Conservation (phyloP, 371 early-diverging fungal genomes). For the Fennellomyces sp. region DNA sequence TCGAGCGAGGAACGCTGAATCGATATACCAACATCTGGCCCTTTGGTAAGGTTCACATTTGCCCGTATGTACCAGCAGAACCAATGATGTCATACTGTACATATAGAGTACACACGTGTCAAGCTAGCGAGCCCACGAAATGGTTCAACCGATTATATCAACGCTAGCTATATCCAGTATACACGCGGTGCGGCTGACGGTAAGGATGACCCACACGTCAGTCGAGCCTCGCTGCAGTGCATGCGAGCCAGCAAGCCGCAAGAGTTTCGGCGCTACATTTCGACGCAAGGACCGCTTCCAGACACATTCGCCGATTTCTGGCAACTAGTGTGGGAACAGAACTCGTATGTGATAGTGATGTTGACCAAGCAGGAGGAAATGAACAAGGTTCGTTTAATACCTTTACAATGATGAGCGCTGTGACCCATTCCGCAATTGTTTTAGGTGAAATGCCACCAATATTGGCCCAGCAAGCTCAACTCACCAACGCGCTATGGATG, state of each 20-base stretch:
- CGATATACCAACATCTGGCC: conserved; percentile 85
- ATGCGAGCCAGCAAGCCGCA: conserved; percentile 10
- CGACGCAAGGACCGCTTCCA: conserved; percentile 88
- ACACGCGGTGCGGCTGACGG: not conserved
- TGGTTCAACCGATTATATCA: conserved; percentile 74
- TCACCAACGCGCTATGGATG: conserved; percentile 44
- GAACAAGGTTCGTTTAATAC: conserved; percentile 57
- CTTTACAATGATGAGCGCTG: not conserved
- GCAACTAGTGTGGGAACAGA: conserved; percentile 88
- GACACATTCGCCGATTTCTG: conserved; percentile 89
- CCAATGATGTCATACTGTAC: conserved; percentile 10
- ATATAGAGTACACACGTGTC: conserved; percentile 57
- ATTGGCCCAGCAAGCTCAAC: conserved; percentile 66
- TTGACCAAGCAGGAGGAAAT: conserved; percentile 85
- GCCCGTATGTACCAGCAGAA: not conserved
- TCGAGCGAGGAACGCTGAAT: conserved; percentile 70
- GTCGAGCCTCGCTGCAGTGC: conserved; percentile 16
- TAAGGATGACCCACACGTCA: not conserved
- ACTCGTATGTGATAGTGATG: conserved; percentile 82
- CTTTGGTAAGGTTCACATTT: conserved; percentile 47
- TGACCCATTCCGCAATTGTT: not conserved
- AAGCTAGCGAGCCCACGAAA: conserved; percentile 33
- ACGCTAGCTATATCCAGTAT: conserved; percentile 63
- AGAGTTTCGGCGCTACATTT: conserved; percentile 67
- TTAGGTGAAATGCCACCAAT: conserved; percentile 72